Evolutionary conservation across 2,329 filamentous ascomycete genomes (phyloP), one percentile per base, ranked within the genome.

Genomic region (Hymenoscyphus salicellus): DNA sequence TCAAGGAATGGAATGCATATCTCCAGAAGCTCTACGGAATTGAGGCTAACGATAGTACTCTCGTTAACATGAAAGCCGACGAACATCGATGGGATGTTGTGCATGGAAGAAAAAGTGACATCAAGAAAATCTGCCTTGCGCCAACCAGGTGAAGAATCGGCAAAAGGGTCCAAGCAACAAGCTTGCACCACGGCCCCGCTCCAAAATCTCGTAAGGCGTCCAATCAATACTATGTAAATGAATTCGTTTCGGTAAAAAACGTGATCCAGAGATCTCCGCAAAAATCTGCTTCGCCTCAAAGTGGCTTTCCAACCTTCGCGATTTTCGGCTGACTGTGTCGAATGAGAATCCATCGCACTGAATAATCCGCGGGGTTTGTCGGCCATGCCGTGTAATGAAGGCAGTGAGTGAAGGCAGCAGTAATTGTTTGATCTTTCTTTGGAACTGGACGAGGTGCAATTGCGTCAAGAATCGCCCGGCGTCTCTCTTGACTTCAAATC

Each of bases 191-290:
- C 43, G 41, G 30, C 63, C 60, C 58, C 55, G 17, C 36, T 32
- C n/a, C 41, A 16, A 60, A 46, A 58, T 52, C 41, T 69, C 69
- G 69, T 71, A 71, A 69, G 68, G 66, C 68, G 65, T 17, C 69
- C 68, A 69, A 71, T 70, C 30, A 60, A 17, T 14, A 4, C 43
- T 17, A 4, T 11, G 2, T 55, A 16, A 30, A 56, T 32, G 30
- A 30, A n/a, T 26, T 33, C 30, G 55, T 32, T 23, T 28, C 57
- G 33, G 33, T 10, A 23, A 59, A 28, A 43, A 66, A 66, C 66
- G 61, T 69, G 66, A 68, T 61, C 64, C 33, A 59, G 11, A 38
- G 32, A 28, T 43, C 58, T 30, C 26, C 32, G 56, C 32, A 36
- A 41, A 20, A 60, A 17, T 30, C 28, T 55, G 58, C 68, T 67